Percentiles rank a stretch among this genome's conserved stretches.
Evolutionary conservation across 176 grass and related monocot genomes (phyloP).

Genomic region (Dactylis glomerata): DNA sequence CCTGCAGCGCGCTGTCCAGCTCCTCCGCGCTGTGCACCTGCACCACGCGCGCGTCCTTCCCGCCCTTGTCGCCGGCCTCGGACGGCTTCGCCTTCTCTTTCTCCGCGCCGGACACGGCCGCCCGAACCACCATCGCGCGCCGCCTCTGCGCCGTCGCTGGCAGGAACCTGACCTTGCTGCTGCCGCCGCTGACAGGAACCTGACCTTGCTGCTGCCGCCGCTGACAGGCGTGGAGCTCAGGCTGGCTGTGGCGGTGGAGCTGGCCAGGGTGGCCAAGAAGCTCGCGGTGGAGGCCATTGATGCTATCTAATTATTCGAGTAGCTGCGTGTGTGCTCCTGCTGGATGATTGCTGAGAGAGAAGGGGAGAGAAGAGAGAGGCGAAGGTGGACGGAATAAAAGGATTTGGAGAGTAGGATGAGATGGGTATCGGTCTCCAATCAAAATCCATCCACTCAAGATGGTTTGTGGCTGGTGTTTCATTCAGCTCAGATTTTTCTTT

Average conservation of each 20-base stretch:
- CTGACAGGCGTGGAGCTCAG: conserved; percentile 13
- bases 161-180: conserved; percentile 24
- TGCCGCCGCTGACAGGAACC: too few species aligned
- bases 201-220: too few species aligned
- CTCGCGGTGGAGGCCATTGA: conserved; percentile 47
- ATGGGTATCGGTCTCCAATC: background rate
- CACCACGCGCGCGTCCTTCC: conserved; percentile 41
- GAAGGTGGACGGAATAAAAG: background rate
- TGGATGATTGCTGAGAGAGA: background rate
- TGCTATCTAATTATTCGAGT: background rate
- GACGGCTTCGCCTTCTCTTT: conserved; percentile 37
- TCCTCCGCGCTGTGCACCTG: conserved; percentile 68
- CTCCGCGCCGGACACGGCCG: conserved; percentile 19
- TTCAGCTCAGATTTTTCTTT: conserved; percentile 32
- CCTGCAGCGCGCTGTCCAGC: conserved; percentile 62
- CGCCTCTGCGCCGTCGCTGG: background rate
- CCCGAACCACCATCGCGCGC: background rate
- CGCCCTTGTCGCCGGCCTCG: background rate
- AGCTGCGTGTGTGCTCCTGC: background rate
- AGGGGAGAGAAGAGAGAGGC: background rate
- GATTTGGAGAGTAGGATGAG: background rate
- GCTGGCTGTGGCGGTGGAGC: background rate
- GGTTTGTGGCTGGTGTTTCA: conserved; percentile 32
- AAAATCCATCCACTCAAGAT: conserved; percentile 26
- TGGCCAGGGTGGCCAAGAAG: conserved; percentile 51